Base-by-base conservation (phyloP, 2,329 filamentous ascomycete genomes). In the Chrysosporium queenslandicum region DNA sequence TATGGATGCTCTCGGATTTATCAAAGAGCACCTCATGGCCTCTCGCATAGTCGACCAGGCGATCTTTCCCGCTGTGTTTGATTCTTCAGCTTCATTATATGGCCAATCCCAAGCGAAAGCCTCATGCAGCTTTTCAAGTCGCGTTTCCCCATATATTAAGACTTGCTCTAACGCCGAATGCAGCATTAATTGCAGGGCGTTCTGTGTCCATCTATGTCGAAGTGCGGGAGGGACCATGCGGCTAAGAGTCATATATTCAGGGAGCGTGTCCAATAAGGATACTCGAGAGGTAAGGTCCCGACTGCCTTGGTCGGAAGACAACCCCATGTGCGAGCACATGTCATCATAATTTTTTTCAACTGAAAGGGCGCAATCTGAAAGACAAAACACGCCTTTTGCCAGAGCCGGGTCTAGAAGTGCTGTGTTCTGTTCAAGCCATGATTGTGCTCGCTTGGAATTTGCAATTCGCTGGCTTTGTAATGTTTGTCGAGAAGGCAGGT, bases 101-200 rank as follows among this genome's bases (percentile, higher is more conserved):
- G 41, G 50, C 42, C 34, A 47, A 18, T 48, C 43, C 68, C 74
- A 77, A 1, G 71, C 64, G 56, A 76, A 76, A 2, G 72, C 69
- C 27, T 72, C 67, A 23, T 68, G 62, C 20, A 75, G 64, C 1
- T 65, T 55, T 20, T 72, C 67, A 3, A 59, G 52, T 0, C 65
- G 63, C n/a, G 61, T 61, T 3, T 60, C 62, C 6, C 68, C 70
- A 48, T 65, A 69, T 3, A 69, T 56, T 2, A 71, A 59, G 49
- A 72, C 72, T 52, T 76, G 73, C 60, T 79, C 76, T 3, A 77
- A 55, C 7, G 68, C 68, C 32, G 74, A 71, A 54, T 79, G 75
- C 7, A 75, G 58, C 68, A 79, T 74, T 53, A 75, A 74, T 14
- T 70, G 66, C 0, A 66, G 70, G 0, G 71, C 68, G 8, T 77